Evolutionary conservation across 73 alveolate species (phyloP).

Genomic region (Tetrahymena borealis): DNA sequence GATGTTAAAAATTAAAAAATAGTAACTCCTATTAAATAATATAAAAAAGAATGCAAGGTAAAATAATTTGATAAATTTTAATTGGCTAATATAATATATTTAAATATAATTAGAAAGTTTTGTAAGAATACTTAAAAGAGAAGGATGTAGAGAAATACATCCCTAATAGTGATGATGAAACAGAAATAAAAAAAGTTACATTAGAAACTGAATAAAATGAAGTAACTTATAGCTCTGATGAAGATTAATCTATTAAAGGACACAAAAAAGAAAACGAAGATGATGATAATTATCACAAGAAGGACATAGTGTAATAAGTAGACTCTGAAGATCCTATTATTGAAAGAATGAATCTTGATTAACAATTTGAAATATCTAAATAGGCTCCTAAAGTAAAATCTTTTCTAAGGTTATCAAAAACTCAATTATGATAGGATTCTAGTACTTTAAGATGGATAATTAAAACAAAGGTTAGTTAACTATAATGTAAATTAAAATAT

Average conservation of each 20-base stretch:
- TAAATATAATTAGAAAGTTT: neutral
- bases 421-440: neutral
- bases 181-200: neutral
- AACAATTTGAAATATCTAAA: neutral
- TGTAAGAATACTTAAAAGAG: neutral
- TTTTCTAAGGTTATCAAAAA: neutral
- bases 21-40: neutral
- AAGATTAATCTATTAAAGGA: neutral
- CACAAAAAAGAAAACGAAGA: neutral
- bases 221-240: neutral
- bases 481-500: too few relatives aligned
- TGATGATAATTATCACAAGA: neutral
- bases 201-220: neutral
- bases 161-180: neutral
- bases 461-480: too few relatives aligned
- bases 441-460: neutral
- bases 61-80: neutral
- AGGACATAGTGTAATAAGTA: neutral
- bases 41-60: neutral
- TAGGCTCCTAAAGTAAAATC: neutral
- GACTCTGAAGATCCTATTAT: neutral
- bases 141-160: neutral
- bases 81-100: neutral
- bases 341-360: neutral
- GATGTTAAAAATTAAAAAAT: neutral